Evolutionary conservation across 805 yeast genomes (phyloP).

Genomic region (Yamadazyma akitaensis): DNA sequence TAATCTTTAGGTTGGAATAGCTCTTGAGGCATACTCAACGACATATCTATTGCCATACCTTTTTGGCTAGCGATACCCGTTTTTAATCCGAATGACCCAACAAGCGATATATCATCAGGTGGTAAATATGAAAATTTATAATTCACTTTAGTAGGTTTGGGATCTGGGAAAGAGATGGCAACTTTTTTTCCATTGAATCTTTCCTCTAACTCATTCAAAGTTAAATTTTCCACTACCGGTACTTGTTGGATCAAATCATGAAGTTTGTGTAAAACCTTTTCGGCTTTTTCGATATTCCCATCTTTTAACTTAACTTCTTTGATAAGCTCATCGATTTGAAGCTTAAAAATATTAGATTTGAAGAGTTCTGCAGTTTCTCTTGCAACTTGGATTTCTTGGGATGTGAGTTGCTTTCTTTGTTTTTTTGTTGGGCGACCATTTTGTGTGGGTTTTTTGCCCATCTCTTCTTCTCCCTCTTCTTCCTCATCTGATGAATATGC

Average conservation of each 20-base stretch:
- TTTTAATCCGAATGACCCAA: conserved; percentile 87
- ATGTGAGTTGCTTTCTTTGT: conserved; percentile 43
- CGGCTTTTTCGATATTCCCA: conserved; percentile 59
- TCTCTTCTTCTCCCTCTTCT: not conserved
- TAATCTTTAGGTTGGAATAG: conserved; percentile 85
- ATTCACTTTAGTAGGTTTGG: conserved; percentile 71
- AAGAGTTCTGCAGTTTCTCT: conserved; percentile 92
- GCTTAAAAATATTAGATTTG: conserved; percentile 91
- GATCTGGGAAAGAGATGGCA: conserved; percentile 84
- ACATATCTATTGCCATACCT: conserved; percentile 71
- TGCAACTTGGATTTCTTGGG: conserved; percentile 87
- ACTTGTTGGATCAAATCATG: conserved; percentile 65
- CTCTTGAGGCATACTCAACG: conserved; percentile 74
- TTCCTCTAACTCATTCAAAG: conserved; percentile 58
- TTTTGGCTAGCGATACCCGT: conserved; percentile 58
- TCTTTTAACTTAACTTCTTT: conserved; percentile 78
- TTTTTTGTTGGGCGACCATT: conserved; percentile 30
- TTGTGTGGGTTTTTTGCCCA: conserved; percentile 7
- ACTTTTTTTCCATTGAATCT: conserved; percentile 51
- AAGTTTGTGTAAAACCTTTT: conserved; percentile 70
- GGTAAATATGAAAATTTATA: conserved; percentile 65
- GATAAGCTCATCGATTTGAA: conserved; percentile 89
- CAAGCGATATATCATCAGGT: conserved; percentile 74
- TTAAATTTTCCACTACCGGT: conserved; percentile 50
- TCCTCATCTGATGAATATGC: conserved; percentile 3